Evolutionary conservation across 176 grass and related monocot species (phyloP).

Genomic region (Oryza australiensis): DNA sequence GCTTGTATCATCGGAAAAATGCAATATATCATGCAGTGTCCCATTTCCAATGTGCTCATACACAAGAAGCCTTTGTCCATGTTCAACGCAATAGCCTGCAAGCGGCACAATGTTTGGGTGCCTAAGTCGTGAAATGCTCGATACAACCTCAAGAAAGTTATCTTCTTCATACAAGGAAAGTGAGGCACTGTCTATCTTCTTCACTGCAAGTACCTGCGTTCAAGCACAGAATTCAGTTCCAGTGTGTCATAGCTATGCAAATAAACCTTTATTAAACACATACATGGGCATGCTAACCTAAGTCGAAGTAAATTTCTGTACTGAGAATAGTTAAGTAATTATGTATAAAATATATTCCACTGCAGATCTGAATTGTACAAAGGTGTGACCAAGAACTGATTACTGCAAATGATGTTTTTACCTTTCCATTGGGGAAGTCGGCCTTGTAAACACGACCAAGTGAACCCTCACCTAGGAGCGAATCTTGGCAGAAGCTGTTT

Average conservation of each 20-base stretch:
- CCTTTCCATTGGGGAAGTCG: conserved; percentile 83
- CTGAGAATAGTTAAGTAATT: background rate
- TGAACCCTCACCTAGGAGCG: conserved; percentile 91
- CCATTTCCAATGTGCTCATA: conserved; percentile 76
- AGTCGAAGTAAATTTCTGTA: background rate
- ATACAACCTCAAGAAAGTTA: conserved; percentile 82
- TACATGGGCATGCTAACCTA: background rate
- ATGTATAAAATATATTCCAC: background rate
- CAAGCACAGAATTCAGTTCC: conserved; percentile 2
- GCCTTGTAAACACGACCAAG: conserved; percentile 94
- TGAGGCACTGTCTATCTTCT: conserved; percentile 87
- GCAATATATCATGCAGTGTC: conserved; percentile 74
- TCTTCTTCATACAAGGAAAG: conserved; percentile 94
- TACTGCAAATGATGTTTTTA: conserved; percentile 4
- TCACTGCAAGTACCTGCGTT: conserved; percentile 71
- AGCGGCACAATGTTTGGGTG: conserved; percentile 83
- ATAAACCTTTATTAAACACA: background rate
- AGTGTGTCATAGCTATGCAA: background rate
- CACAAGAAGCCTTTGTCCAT: conserved; percentile 85
- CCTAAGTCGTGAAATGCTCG: conserved; percentile 75
- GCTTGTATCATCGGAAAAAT: conserved; percentile 65
- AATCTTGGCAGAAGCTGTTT: conserved; percentile 92
- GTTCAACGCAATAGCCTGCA: conserved; percentile 75
- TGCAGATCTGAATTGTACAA: background rate
- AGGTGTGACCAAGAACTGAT: background rate